Base-by-base conservation (phyloP, 768 basidiomycete genomes). In the Sistotremastrum niveocremeum region DNA sequence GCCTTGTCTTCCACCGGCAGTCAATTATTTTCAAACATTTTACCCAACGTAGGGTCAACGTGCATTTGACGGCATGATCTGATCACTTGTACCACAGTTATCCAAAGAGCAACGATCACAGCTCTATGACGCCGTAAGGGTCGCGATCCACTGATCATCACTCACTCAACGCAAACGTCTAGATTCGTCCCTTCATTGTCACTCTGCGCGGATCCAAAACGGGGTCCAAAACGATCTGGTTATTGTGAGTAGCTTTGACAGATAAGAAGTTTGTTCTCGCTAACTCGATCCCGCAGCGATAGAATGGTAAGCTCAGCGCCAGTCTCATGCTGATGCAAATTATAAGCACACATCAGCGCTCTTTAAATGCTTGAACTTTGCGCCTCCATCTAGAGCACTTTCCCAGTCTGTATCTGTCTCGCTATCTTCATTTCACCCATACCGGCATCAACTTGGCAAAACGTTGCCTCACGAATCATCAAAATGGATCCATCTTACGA, bases 121-220 rank as follows among this genome's bases (percentile, higher is more conserved):
- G 49, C 67, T 90, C 34, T 89, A 87, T 55, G 86, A 89, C 38
- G 87, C 87, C 9, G 55, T 56, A 32, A 37, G 52, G 30, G 37
- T 47, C 7, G 20, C 37, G 28, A 20, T 46, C 31, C 37, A 9
- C 28, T 12, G 30, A 11, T 41, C 5, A 42, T 8, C 10, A 4
- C 30, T 8, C 35, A 31, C 49, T 44, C 34, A 39, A 36, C 9
- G 10, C n/a, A n/a, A 7, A 31, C 34, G 4, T 34, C 28, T 45
- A 56, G 54, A 87, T 89, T 51, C 72, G 81, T 36, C 84, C 84
- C 3, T 85, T 89, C 56, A 87, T 89, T 52, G 86, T 89, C 41
- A 89, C 86, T 31, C 69, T 90, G n/a, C 76, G 87, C 35, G 87
- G 87, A 20, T 88, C 85, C 59, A 89, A 89, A 69, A 87, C 87